Conservation (phyloP, 2,329 filamentous ascomycete genomes). For the Exserohilum rostratum region DNA sequence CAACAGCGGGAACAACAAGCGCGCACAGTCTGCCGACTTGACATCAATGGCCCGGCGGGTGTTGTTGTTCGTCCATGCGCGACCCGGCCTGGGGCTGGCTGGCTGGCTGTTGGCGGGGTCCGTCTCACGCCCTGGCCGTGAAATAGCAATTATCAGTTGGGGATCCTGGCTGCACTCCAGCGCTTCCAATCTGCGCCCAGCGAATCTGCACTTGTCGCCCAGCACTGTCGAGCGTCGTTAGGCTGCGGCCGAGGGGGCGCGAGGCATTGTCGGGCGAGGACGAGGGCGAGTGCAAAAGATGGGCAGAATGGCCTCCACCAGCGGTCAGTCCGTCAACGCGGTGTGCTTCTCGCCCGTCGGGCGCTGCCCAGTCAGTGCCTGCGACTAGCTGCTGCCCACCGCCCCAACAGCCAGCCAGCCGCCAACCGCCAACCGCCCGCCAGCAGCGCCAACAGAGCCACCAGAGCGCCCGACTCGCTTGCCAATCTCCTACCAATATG, state of each 20-base stretch:
- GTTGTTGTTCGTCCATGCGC: constrained; percentile 30
- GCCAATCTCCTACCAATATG: no score
- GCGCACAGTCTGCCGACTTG: constrained; percentile 11
- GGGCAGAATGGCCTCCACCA: no score
- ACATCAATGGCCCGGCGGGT: constrained; percentile 7
- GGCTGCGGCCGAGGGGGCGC: constrained; percentile 18
- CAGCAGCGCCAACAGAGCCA: no score
- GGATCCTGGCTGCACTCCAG: constrained; percentile 30
- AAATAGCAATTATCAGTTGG: constrained; percentile 32
- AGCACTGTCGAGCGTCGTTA: constrained; percentile 8
- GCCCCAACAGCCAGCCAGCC: no score
- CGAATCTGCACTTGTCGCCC: constrained; percentile 17
- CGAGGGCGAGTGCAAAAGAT: constrained; percentile 13
- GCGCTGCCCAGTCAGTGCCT: constrained; percentile 13
- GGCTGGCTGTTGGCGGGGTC: constrained; percentile 31
- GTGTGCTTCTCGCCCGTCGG: constrained; percentile 8
- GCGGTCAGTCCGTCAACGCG: no score
- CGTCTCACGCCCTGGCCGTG: constrained; percentile 22
- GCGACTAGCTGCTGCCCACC: no score
- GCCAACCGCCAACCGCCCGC: no score
- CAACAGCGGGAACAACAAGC: not conserved
- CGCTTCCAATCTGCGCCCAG: constrained; percentile 21
- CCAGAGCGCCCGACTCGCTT: no score
- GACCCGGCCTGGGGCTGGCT: constrained; percentile 18
- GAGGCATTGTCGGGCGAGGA: constrained; percentile 14